These are phyloP conservation scores for Pseudogymnoascus sp. DNA, from an alignment of 2,329 filamentous ascomycete genomes.

Conservation along the genomic window DNA sequence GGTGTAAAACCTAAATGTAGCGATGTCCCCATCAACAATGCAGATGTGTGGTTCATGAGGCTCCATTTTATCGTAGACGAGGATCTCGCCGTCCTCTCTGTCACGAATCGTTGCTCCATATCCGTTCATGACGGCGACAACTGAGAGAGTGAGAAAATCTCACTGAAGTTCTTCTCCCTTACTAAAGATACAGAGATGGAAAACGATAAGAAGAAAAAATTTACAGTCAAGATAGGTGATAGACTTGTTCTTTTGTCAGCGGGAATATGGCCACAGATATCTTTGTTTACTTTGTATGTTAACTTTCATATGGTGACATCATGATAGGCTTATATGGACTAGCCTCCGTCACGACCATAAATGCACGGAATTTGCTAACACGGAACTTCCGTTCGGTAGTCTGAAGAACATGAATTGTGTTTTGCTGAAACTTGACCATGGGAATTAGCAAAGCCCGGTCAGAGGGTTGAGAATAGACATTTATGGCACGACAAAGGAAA, in stretches of 20 bases:
- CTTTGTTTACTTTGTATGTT: background rate
- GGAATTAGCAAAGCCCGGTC: background rate
- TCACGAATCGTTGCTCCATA: background rate
- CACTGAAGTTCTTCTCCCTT: background rate
- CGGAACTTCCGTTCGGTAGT: background rate
- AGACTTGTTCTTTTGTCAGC: background rate
- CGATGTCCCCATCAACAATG: background rate
- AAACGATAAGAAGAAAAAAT: background rate
- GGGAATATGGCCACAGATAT: background rate
- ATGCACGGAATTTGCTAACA: background rate
- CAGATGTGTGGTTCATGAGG: background rate
- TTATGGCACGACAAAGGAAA: background rate
- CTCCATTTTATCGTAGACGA: background rate
- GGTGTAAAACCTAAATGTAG: background rate
- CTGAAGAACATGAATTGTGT: background rate
- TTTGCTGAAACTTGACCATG: background rate
- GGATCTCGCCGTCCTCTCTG: background rate
- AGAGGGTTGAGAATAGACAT: background rate
- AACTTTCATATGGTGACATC: background rate
- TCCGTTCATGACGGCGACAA: background rate
- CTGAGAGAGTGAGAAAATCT: background rate
- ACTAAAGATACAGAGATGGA: background rate
- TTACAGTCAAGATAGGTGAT: background rate
- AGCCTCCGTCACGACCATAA: background rate
- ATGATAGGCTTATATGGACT: background rate